Evolutionary conservation across 176 grass and related monocot species (phyloP), one percentile per base, ranked within the genome.

Genomic region (Hyparrhenia diplandra): DNA sequence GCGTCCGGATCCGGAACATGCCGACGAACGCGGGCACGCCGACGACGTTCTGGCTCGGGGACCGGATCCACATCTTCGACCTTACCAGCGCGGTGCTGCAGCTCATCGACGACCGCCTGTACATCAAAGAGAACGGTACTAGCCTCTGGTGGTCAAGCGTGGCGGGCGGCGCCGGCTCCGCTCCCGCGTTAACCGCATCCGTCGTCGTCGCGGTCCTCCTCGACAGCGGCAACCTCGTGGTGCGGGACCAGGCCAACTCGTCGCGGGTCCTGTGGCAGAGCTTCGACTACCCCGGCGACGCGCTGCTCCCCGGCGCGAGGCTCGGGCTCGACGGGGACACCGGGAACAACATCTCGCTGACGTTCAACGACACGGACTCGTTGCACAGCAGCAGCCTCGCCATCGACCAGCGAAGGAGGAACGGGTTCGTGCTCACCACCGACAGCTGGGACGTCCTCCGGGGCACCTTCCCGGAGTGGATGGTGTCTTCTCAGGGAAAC

Each of bases 231-330:
- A 79, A 79, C 63, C 62, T 79, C 7, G 77, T 79, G 77, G 77
- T 79, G 29, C 24, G 13, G 29, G 77, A 79, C 4, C 77, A 79
- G 62, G 63, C 63, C 43, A 67, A 67, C 73, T 51, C 73, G 16
- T 85, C 83, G 3, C 20, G 21, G 6, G 24, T 86, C 27, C 2
- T 83, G 61, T 90, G 88, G 83, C 79, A 86, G 41, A 90, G 83
- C 73, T 90, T 90, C 45, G 74, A 90, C 51, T 73, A 40, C 73
- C 88, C 88, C 64, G n/a, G 82, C 46, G 75, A 82, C 68, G 40
- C 88, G 43, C 59, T 85, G 42, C 86, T 91, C 47, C 85, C 89
- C 51, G 77, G 89, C 27, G 68, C 18, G 4, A 79, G 43, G 77
- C 71, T 91, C 40, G 89, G 89, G 58, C 40, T 91, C 64, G 79